These are phyloP conservation scores for Rhexocercosporidium sp. DNA, from an alignment of 2,329 filamentous ascomycete species.

Conservation along the genomic window DNA sequence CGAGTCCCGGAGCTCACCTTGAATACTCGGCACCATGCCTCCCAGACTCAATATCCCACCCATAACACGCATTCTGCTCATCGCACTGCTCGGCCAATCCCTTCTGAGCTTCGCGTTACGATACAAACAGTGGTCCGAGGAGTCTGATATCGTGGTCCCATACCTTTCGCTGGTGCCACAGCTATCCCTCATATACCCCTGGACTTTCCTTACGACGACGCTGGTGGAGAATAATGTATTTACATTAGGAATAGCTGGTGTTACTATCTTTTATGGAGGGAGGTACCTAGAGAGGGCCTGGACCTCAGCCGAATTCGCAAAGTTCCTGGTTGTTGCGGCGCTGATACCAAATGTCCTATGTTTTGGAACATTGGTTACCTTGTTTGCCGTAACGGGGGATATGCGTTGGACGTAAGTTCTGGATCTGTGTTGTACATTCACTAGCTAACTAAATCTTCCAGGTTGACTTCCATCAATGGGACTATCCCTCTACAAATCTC, in stretches of 20 bases:
- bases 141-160: slow-evolving; percentile 73
- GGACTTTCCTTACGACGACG: slow-evolving; percentile 86
- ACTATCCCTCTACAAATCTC: slow-evolving; percentile 88
- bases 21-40: slow-evolving; percentile 61
- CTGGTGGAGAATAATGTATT: slow-evolving; percentile 94
- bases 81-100: slow-evolving; percentile 76
- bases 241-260: slow-evolving; percentile 76
- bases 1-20: neutral
- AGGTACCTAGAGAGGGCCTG: slow-evolving; percentile 95
- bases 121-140: slow-evolving; percentile 69
- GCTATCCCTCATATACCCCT: slow-evolving; percentile 84
- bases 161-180: slow-evolving; percentile 89
- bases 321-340: slow-evolving; percentile 80
- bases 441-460: slow-evolving; percentile 46
- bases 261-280: slow-evolving; percentile 88
- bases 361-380: slow-evolving; percentile 74
- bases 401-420: slow-evolving; percentile 70
- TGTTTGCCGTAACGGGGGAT: slow-evolving; percentile 72
- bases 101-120: slow-evolving; percentile 81
- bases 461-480: slow-evolving; percentile 82
- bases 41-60: slow-evolving; percentile 90
- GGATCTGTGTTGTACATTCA: slow-evolving; percentile 19
- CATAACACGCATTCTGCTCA: slow-evolving; percentile 82
- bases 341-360: slow-evolving; percentile 81
- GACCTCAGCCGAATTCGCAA: slow-evolving; percentile 90